Evolutionary conservation across 306 rosid genomes (phyloP), one percentile per base, ranked within the genome.

Genomic region (Delonix regia): DNA sequence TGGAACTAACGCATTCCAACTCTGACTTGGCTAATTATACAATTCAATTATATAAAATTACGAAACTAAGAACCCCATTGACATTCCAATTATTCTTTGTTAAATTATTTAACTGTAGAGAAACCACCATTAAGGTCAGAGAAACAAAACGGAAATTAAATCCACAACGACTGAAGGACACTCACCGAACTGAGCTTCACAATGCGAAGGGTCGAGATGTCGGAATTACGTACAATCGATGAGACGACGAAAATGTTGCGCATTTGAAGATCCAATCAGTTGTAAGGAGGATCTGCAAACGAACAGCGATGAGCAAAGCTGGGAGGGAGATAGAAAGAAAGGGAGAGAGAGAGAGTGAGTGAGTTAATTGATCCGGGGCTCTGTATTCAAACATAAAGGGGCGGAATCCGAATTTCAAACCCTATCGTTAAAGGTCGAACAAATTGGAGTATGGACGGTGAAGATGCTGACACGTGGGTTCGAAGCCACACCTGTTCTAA

Each of bases 381-480:
- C 84, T 41, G 65, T 85, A 81, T 92, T 94, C 98, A 94, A 94
- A 94, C 84, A 64, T 73, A 78, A 80, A 87, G 89, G 71, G 94
- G 97, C 93, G 98, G 92, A 83, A 80, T 42, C 45, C 1, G 55
- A 77, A 74, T 73, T 91, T 89, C 85, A 89, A 93, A 89, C 86
- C 92, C 90, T 85, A 80, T 76, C 60, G 57, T 80, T 85, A 81
- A 86, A 85, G 7, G 39, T 86, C 87, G 79, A 84, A 48, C 83
- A 49, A 13, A 27, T 85, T 88, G 24, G 13, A 7, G 12, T 4
- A 3, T 78, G 14, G 56, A 82, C 87, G 87, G 90, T 25, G 0
- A 0, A 0, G 83, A 86, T 83, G 9, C 48, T n/a, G 68, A 79
- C 89, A 85, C 85, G 84, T 78, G 0, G 9, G 68, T 15, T 18